phyloP scores from a whole-genome alignment of 2,329 filamentous ascomycete genomes.

The Talaromyces sp. region DNA sequence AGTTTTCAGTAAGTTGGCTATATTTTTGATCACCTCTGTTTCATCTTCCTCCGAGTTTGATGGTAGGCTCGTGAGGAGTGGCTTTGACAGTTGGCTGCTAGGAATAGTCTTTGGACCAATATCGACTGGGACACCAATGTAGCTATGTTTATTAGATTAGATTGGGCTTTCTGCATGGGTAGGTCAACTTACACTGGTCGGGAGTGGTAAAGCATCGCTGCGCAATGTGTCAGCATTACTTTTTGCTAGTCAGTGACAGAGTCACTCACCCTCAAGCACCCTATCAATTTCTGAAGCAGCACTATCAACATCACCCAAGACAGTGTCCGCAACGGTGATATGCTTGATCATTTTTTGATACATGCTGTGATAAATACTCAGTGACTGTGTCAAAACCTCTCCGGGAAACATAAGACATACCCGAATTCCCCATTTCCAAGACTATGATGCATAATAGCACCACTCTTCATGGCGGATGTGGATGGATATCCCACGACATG shows the following conservation, averaged over 20 bases:
- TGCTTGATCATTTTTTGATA: slow-evolving; percentile 27
- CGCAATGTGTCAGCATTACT: neutral
- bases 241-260: neutral
- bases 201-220: slow-evolving; percentile 13
- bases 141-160: neutral
- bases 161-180: too few species aligned
- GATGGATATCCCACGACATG: slow-evolving; percentile 26
- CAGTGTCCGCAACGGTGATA: slow-evolving; percentile 25
- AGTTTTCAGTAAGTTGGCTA: neutral
- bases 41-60: neutral
- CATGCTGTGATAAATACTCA: slow-evolving; percentile 12
- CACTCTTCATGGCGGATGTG: slow-evolving; percentile 21
- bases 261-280: slow-evolving; percentile 20
- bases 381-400: neutral
- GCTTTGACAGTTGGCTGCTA: neutral
- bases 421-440: slow-evolving; percentile 26
- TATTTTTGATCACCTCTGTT: neutral
- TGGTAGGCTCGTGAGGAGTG: slow-evolving; percentile 1
- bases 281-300: slow-evolving; percentile 28
- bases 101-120: slow-evolving; percentile 5
- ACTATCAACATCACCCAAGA: slow-evolving; percentile 22
- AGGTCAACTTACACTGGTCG: slow-evolving; percentile 1
- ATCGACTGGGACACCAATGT: slow-evolving; percentile 15
- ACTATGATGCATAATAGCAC: slow-evolving; percentile 28
- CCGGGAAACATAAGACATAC: neutral